A percentile compares a stretch with the other conserved stretches of the same genome.
These are phyloP conservation scores for Alloascoidea africana DNA, from an alignment of 805 yeast species.

Conservation along the genomic window DNA sequence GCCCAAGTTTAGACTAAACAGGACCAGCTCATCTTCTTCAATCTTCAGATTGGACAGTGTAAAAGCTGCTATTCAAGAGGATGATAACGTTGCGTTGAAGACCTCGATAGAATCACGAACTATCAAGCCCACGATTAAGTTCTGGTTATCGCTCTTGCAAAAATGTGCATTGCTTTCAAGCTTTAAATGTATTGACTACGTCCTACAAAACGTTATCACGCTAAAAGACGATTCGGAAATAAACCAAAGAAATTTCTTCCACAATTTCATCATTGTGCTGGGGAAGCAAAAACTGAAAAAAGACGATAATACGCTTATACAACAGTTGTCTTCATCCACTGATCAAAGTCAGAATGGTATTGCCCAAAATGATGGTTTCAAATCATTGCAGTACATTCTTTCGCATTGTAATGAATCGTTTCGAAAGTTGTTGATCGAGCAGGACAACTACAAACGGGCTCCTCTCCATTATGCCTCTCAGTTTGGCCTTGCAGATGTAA, in stretches of 20 bases:
- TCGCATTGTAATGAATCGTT: constrained; percentile 36
- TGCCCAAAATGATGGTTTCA: constrained; percentile 39
- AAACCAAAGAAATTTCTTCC: constrained; percentile 72
- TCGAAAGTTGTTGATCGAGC: constrained; percentile 40
- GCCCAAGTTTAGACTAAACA: constrained; percentile 3
- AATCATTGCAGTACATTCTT: constrained; percentile 46
- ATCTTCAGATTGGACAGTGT: constrained; percentile 5
- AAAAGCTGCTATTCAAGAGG: constrained; percentile 18
- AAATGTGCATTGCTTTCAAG: constrained; percentile 47
- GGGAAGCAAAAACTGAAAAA: constrained; percentile 43
- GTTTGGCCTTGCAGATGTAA: constrained; percentile 58
- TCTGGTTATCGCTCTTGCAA: constrained; percentile 44
- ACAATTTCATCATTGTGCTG: constrained; percentile 63
- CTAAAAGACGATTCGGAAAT: constrained; percentile 57
- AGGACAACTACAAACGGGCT: constrained; percentile 66
- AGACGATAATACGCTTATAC: constrained; percentile 9
- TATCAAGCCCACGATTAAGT: constrained; percentile 40
- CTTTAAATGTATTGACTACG: constrained; percentile 37
- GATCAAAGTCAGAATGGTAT: constrained; percentile 43
- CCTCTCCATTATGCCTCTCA: constrained; percentile 87
- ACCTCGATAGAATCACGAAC: constrained; percentile 25
- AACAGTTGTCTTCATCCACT: constrained; percentile 40
- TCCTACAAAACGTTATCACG: constrained; percentile 34
- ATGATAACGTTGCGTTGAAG: constrained; percentile 30
- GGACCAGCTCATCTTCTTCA: constrained; percentile 5